phyloP scores from a whole-genome alignment of 805 yeast species.

The Lachancea sp. region DNA sequence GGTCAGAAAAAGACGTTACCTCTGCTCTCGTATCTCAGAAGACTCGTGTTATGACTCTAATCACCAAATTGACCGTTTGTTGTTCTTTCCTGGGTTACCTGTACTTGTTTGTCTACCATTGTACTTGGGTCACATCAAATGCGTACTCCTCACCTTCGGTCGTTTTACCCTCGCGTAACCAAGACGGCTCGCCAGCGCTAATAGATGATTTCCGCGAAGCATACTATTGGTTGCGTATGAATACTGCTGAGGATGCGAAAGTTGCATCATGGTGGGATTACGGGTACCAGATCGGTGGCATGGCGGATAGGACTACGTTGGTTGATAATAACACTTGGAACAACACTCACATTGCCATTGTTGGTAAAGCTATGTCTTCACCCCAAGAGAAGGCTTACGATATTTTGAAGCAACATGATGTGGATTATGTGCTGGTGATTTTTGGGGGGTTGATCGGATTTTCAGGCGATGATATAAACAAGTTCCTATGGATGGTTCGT shows the following conservation, averaged over 20 bases:
- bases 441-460: constrained; percentile 93
- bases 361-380: constrained; percentile 95
- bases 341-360: constrained; percentile 98
- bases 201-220: constrained; percentile 99
- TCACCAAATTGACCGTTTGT: constrained; percentile 58
- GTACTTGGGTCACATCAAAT: constrained; percentile 94
- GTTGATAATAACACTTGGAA: constrained; percentile 99
- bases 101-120: constrained; percentile 78
- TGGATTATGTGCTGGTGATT: constrained; percentile 85
- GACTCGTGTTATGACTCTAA: constrained; percentile 30
- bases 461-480: constrained; percentile 94
- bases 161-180: constrained; percentile 69
- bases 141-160: constrained; percentile 98
- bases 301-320: constrained; percentile 98
- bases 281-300: constrained; percentile 99
- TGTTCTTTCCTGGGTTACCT: constrained; percentile 68
- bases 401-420: constrained; percentile 84
- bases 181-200: constrained; percentile 78
- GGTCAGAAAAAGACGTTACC: constrained; percentile 1
- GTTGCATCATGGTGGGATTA: constrained; percentile 99
- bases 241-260: constrained; percentile 91
- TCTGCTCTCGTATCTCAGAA: constrained; percentile 1
- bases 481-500: constrained; percentile 97
- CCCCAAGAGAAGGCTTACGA: constrained; percentile 83
- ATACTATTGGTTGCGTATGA: constrained; percentile 97